These are phyloP conservation scores for Chrysopogon serrulatus DNA, from an alignment of 176 grass and related monocot species.

Conservation along the genomic window DNA sequence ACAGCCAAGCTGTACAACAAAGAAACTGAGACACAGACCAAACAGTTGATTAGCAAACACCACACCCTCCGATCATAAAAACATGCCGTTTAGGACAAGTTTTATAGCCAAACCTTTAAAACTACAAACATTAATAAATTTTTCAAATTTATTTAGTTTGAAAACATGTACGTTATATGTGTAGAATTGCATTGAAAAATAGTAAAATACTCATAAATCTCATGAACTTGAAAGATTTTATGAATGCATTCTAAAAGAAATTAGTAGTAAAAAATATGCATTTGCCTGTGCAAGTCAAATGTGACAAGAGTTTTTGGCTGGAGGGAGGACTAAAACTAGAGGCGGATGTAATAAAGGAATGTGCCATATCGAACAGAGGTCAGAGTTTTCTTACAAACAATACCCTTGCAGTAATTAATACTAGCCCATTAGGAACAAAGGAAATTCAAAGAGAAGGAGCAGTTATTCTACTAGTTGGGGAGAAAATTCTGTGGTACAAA, in stretches of 20 bases:
- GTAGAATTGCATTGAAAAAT: not conserved
- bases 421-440: not conserved
- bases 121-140: not conserved
- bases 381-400: conserved; percentile 4
- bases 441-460: not conserved
- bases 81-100: not conserved
- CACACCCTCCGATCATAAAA: not conserved
- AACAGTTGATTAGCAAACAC: not conserved
- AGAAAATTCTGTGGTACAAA: not conserved
- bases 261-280: not conserved
- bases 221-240: not conserved
- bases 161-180: not conserved
- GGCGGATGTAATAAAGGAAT: not conserved
- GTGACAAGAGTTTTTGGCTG: not conserved
- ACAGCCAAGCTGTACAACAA: not conserved
- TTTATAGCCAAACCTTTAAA: not conserved
- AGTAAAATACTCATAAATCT: not conserved
- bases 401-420: not conserved
- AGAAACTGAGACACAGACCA: conserved; percentile 7
- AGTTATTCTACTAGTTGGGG: not conserved
- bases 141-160: not conserved
- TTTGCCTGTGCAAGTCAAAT: not conserved
- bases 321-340: not conserved
- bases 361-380: not conserved
- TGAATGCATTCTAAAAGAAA: not conserved